Conservation (phyloP, 192 early-diverging fungal genomes). For the Coemansia sp. region DNA sequence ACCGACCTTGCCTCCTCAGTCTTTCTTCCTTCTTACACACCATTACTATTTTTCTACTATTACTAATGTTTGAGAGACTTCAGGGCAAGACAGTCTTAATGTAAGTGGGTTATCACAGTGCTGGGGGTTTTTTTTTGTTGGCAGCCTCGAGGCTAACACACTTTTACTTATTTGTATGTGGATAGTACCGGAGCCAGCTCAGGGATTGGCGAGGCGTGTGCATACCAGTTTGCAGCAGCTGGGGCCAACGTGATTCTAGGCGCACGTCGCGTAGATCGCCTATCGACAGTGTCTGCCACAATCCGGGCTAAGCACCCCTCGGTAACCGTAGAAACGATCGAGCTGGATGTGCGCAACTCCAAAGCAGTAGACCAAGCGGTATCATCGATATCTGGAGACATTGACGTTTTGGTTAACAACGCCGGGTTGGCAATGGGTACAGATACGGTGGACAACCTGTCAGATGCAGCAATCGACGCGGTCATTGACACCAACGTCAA, state of each 20-base stretch:
- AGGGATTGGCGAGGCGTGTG: conserved; percentile 57
- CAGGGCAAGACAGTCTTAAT: conserved; percentile 54
- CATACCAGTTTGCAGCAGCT: conserved; percentile 48
- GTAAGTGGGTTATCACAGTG: conserved; percentile 7
- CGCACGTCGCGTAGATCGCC: conserved; percentile 66
- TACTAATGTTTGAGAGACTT: conserved; percentile 45
- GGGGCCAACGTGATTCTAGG: conserved; percentile 59
- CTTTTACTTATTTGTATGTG: neutral
- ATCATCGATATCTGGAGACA: conserved; percentile 56
- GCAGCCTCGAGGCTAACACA: neutral
- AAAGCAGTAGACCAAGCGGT: conserved; percentile 57
- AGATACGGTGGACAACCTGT: conserved; percentile 64
- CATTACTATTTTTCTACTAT: conserved; percentile 5
- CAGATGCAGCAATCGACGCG: conserved; percentile 67
- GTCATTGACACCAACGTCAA: conserved; percentile 92
- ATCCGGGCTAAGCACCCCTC: conserved; percentile 53
- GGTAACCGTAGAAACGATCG: conserved; percentile 62
- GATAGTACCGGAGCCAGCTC: conserved; percentile 55
- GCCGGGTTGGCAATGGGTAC: conserved; percentile 80
- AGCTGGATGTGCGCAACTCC: conserved; percentile 72
- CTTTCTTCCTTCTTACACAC: no score
- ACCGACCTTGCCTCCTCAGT: neutral
- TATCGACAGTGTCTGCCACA: conserved; percentile 61
- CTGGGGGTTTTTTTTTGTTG: no score
- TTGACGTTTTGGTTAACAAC: conserved; percentile 91